A percentile compares a stretch with the other conserved stretches of the same genome.
Evolutionary conservation across 2,329 filamentous ascomycete species (phyloP).

Genomic region (Paracorniculantispora psalliotae): DNA sequence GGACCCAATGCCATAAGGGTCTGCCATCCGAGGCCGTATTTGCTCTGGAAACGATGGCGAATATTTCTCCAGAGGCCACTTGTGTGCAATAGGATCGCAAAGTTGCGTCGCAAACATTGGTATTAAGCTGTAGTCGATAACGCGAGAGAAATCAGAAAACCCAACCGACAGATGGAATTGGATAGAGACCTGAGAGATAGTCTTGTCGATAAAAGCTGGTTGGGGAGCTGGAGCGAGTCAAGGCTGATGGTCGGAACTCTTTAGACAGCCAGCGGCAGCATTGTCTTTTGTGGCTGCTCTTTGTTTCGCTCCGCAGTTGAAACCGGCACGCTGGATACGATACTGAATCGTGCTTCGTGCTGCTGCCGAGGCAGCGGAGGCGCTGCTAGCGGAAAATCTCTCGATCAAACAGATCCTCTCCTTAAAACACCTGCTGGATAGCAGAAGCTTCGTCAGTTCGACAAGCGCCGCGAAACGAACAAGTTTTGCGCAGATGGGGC

Average conservation of each 20-base stretch:
- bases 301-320: background rate
- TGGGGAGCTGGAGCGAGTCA: background rate
- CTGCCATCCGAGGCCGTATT: conserved; percentile 12
- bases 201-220: background rate
- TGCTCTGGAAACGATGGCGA: conserved; percentile 11
- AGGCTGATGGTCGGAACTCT: background rate
- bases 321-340: background rate
- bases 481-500: conserved; percentile 1
- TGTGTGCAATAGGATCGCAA: conserved; percentile 14
- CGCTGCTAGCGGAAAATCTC: background rate
- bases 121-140: conserved; percentile 2
- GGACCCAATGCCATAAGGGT: conserved; percentile 7
- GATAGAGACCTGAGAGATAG: background rate
- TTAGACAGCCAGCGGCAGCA: background rate
- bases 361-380: background rate
- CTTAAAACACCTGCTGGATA: background rate
- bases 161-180: conserved; percentile 5
- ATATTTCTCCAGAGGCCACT: conserved; percentile 12
- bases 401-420: conserved; percentile 1
- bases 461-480: background rate
- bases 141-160: conserved; percentile 1
- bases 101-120: conserved; percentile 14
- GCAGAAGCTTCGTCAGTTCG: background rate
- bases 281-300: background rate
- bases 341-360: background rate